Base-by-base conservation (phyloP, 495 filamentous ascomycete genomes). In the Chaetomium tenue region DNA sequence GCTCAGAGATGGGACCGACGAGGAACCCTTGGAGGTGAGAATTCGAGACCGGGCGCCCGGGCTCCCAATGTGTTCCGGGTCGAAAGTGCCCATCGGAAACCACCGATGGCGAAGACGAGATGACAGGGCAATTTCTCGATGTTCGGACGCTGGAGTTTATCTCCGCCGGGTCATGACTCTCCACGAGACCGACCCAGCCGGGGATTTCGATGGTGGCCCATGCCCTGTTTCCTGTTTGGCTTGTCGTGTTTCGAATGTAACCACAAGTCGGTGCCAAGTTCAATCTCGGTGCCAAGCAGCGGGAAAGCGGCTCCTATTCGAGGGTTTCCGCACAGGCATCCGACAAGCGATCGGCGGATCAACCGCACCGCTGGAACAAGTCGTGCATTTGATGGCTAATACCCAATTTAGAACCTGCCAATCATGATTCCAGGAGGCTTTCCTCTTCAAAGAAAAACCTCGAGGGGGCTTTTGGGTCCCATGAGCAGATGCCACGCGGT, bases 351-450 rank as follows among this genome's bases (percentile, higher is more conserved):
- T 66, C 71, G 59, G 28, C 70, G 62, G 71, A 69, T 70, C 68
- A 70, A 67, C 68, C 71, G 66, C 71, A 69, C 66, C 44, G 64
- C 64, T 66, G 70, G 70, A 63, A 67, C 59, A 51, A n/a, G 22
- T 55, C 59, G 20, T n/a, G 47, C 39, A 13, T 61, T 47, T 33
- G 44, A 20, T 47, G 57, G 57, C 44, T 60, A 28, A 25, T 30
- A n/a, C 58, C 58, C 58, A 39, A 28, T 25, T 30, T 18, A 30
- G 46, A 15, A 16, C 28, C 28, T 51, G 25, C 58, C 58, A 60
- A 60, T 60, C 58, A 60, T 18, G 9, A 28, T 12, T 13, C 16
- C 42, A 60, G 58, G n/a, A 50, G 5, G n/a, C 6, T 20, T 25
- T 58, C 55, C 42, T 16, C 18, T 7, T 58, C 33, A 15, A 22